A percentile compares a stretch with the other conserved stretches of the same genome.
Conservation (phyloP, 768 basidiomycete species). For the Termitomyces heimii region DNA sequence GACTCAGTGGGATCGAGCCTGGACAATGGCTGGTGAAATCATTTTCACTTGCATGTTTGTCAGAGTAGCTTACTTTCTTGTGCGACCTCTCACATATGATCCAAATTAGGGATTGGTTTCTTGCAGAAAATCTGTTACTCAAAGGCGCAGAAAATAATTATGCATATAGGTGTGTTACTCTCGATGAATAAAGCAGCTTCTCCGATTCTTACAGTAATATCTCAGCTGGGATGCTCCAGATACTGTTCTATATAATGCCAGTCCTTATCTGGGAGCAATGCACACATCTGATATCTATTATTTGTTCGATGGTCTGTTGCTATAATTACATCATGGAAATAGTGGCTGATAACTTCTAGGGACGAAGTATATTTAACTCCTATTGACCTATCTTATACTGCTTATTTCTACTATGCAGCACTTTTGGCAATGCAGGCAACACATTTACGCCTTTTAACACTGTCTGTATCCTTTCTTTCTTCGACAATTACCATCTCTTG, state of each 20-base stretch:
- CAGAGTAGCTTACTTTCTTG: not conserved
- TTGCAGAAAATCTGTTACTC: conserved; percentile 24
- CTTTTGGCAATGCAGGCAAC: conserved; percentile 1
- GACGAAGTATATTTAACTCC: not conserved
- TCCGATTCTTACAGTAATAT: not conserved
- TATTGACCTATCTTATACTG: not conserved
- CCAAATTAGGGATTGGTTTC: conserved; percentile 29
- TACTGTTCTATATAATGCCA: conserved; percentile 27
- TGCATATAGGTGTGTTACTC: conserved; percentile 23
- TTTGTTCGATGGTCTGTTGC: conserved; percentile 32
- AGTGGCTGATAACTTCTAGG: not conserved
- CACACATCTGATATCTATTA: conserved; percentile 40
- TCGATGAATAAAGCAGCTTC: not conserved
- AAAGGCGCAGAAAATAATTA: conserved; percentile 27
- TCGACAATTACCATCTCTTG: not conserved
- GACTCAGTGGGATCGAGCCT: conserved; percentile 34
- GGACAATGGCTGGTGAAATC: conserved; percentile 34
- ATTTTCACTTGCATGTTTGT: conserved; percentile 39
- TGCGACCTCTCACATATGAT: not conserved
- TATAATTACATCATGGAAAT: not conserved
- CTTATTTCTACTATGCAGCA: not conserved
- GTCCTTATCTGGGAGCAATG: conserved; percentile 32
- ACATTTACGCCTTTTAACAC: not conserved
- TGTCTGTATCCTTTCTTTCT: not conserved
- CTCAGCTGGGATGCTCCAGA: conserved; percentile 38